Percentiles rank a stretch among this genome's conserved stretches.
phyloP scores from a whole-genome alignment of 2,329 filamentous ascomycete genomes.

The Colletotrichum spinosum region DNA sequence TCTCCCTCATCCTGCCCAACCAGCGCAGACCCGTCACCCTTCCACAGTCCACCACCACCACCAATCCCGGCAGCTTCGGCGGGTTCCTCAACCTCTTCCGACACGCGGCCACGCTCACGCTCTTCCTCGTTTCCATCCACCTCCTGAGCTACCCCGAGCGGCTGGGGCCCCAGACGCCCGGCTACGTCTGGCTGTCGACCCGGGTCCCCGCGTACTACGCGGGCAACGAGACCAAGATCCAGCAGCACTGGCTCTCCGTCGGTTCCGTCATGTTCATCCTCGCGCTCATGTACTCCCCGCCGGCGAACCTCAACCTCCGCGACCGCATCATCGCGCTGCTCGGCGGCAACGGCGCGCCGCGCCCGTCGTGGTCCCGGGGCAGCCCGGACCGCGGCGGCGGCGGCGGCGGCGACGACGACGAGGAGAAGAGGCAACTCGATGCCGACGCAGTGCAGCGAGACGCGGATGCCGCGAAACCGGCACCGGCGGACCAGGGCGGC shows the following conservation, averaged over 20 bases:
- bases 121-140: slow-evolving; percentile 7
- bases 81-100: background rate
- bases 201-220: slow-evolving; percentile 11
- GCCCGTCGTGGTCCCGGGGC: slow-evolving; percentile 1
- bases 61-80: background rate
- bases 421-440: slow-evolving; percentile 55
- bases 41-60: background rate
- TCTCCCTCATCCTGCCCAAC: slow-evolving; percentile 59
- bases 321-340: slow-evolving; percentile 17
- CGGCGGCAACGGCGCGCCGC: background rate
- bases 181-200: slow-evolving; percentile 3
- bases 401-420: slow-evolving; percentile 3
- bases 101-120: slow-evolving; percentile 2
- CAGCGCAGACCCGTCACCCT: slow-evolving; percentile 38
- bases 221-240: background rate
- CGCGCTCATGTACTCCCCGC: slow-evolving; percentile 39
- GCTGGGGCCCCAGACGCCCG: background rate
- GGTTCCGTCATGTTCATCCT: slow-evolving; percentile 36
- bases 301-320: slow-evolving; percentile 53
- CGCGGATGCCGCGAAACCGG: slow-evolving; percentile 50
- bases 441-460: slow-evolving; percentile 63
- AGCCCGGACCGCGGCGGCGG: background rate
- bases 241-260: slow-evolving; percentile 41
- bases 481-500: background rate
- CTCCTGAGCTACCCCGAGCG: slow-evolving; percentile 18